Evolutionary conservation across 129 eudicot species (phyloP).

Genomic region (Pittosporum tobira): DNA sequence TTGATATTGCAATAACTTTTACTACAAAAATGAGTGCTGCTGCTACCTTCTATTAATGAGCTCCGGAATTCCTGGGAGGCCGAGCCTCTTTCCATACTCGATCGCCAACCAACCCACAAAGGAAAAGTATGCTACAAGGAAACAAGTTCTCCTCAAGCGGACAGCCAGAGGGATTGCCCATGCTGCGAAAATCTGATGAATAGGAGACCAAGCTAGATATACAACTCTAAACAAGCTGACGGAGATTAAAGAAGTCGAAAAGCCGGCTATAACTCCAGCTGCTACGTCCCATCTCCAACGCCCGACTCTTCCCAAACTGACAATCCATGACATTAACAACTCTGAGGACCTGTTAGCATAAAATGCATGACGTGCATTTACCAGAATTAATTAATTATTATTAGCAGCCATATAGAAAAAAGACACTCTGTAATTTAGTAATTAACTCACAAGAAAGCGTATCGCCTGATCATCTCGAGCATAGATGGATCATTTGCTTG

Average conservation of each 20-base stretch:
- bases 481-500: constrained; percentile 64
- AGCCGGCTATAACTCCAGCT: constrained; percentile 56
- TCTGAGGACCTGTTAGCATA: constrained; percentile 49
- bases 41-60: constrained; percentile 28
- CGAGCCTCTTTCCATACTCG: constrained; percentile 63
- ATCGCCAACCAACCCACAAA: constrained; percentile 66
- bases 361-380: neutral
- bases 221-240: constrained; percentile 36
- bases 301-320: constrained; percentile 22
- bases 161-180: constrained; percentile 15
- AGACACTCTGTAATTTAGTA: neutral
- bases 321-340: constrained; percentile 46
- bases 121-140: constrained; percentile 63
- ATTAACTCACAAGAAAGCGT: constrained; percentile 67
- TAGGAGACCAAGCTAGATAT: constrained; percentile 23
- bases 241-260: constrained; percentile 46
- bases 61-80: constrained; percentile 43
- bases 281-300: constrained; percentile 51
- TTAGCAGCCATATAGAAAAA: neutral
- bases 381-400: too few relatives aligned
- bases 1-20: constrained; percentile 4
- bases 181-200: constrained; percentile 16
- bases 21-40: constrained; percentile 18
- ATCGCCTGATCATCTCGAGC: constrained; percentile 69
- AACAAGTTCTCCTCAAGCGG: constrained; percentile 47